Evolutionary conservation across 148 eudicot genomes (phyloP).

Genomic region (Rhododendron vialii): DNA sequence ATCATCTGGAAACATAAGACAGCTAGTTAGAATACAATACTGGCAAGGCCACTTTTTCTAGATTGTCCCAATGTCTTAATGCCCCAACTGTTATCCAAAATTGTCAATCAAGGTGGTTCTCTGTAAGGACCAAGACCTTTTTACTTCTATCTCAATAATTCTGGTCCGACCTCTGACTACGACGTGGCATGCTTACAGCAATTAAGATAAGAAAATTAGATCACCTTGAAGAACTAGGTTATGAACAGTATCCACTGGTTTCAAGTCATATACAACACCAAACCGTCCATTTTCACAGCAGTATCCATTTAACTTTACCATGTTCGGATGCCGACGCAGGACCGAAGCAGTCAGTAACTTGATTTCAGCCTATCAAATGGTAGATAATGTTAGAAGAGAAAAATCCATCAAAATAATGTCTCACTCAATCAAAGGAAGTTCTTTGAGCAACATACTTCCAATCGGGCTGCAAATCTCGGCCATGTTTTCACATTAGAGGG

Average conservation of each 20-base stretch:
- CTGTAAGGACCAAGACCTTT: background rate
- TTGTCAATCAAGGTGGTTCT: background rate
- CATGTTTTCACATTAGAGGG: no score
- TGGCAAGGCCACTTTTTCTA: background rate
- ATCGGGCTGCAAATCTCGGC: background rate
- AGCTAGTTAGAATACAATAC: background rate
- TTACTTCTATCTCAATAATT: background rate
- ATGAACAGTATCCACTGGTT: background rate
- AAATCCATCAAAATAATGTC: background rate
- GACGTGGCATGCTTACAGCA: no score
- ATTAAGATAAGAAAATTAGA: background rate
- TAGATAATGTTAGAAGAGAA: background rate
- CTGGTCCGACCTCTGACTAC: background rate
- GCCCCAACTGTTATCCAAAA: background rate
- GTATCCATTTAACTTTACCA: constrained; percentile 3
- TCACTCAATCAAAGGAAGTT: background rate
- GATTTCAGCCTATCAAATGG: background rate
- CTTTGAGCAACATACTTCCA: background rate
- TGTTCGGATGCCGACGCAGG: background rate
- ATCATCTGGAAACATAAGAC: background rate
- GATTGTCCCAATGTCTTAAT: background rate
- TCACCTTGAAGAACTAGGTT: constrained; percentile 5
- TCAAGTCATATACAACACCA: background rate
- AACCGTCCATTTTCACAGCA: background rate
- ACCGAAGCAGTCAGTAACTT: background rate